Evolutionary conservation across 2,329 filamentous ascomycete genomes (phyloP).

Genomic region (Microcera coccophila): DNA sequence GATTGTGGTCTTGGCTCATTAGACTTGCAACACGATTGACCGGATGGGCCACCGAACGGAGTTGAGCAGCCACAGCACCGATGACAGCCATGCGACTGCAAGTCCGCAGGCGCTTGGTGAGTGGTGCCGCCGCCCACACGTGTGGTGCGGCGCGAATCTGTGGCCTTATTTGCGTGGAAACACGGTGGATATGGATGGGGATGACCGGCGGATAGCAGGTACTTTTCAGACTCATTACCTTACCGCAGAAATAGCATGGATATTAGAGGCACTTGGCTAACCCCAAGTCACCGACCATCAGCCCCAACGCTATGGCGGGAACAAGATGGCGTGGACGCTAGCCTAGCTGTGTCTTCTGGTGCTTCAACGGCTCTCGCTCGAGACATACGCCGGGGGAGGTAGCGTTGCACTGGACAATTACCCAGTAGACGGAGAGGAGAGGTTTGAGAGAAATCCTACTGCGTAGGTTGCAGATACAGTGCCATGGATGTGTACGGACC

Average conservation of each 20-base stretch:
- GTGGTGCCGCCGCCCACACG: constrained; percentile 25
- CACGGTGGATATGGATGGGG: constrained; percentile 17
- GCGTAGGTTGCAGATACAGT: constrained; percentile 17
- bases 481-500: constrained; percentile 18
- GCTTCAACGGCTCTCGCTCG: constrained; percentile 20
- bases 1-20: constrained; percentile 19
- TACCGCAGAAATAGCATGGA: too few relatives aligned
- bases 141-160: constrained; percentile 22
- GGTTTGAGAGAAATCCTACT: constrained; percentile 21
- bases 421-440: constrained; percentile 10
- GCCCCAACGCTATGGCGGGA: constrained; percentile 25
- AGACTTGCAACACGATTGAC: constrained; percentile 26
- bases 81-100: constrained; percentile 18
- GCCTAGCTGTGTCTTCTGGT: not conserved
- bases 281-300: constrained; percentile 23
- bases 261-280: constrained; percentile 7
- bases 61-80: constrained; percentile 3
- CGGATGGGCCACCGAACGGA: constrained; percentile 21
- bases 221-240: constrained; percentile 3
- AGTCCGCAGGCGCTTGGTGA: constrained; percentile 20
- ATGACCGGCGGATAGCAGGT: constrained; percentile 30
- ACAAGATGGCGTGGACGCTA: constrained; percentile 23
- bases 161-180: constrained; percentile 26
- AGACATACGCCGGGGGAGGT: not conserved
- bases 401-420: not conserved